phyloP scores from a whole-genome alignment of 2,329 filamentous ascomycete species.

The Daldinia eschscholtzii region DNA sequence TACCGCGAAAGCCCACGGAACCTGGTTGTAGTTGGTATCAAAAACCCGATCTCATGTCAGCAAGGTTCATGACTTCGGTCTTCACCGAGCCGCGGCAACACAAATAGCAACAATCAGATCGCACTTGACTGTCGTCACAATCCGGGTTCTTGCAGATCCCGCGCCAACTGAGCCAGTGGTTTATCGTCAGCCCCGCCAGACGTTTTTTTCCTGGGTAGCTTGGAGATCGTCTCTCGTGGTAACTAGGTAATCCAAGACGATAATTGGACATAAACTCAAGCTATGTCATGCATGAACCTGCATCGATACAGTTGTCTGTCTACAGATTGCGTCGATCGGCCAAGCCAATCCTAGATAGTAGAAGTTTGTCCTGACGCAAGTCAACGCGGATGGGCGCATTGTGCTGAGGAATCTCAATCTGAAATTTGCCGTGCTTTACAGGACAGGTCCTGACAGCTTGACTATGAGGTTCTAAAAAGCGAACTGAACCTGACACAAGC shows the following conservation, averaged over 20 bases:
- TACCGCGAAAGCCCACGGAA: constrained; percentile 89
- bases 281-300: constrained; percentile 46
- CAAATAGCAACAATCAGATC: constrained; percentile 25
- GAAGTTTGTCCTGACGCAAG: constrained; percentile 35
- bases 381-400: constrained; percentile 32
- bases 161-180: constrained; percentile 39
- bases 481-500: constrained; percentile 29
- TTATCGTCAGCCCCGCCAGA: constrained; percentile 35
- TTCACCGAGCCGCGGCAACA: constrained; percentile 35
- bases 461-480: constrained; percentile 15
- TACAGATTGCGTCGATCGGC: constrained; percentile 36
- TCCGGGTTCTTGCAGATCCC: constrained; percentile 37
- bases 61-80: constrained; percentile 28
- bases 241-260: constrained; percentile 37
- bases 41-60: constrained; percentile 60
- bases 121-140: constrained; percentile 30
- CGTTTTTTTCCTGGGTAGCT: constrained; percentile 23
- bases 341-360: constrained; percentile 20
- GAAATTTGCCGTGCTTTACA: constrained; percentile 22
- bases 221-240: constrained; percentile 33
- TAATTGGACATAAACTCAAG: constrained; percentile 36
- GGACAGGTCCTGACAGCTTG: constrained; percentile 16
- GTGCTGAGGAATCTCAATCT: constrained; percentile 28
- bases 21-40: constrained; percentile 91
- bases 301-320: constrained; percentile 43